These are phyloP conservation scores for Arbutus unedo DNA, from an alignment of 148 eudicot species.

Conservation along the genomic window DNA sequence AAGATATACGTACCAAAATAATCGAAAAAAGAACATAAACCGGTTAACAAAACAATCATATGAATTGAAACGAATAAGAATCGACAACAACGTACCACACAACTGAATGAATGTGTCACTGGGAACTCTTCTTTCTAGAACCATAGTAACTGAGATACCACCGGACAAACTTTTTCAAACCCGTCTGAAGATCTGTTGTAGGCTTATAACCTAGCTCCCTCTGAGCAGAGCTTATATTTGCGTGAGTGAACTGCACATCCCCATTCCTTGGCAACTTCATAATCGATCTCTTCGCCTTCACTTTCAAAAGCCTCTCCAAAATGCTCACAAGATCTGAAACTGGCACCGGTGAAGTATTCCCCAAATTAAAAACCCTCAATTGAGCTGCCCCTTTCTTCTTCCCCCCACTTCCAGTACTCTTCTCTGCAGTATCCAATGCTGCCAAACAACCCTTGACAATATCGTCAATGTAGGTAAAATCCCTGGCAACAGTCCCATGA, in stretches of 20 bases:
- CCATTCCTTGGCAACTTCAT: conserved; percentile 80
- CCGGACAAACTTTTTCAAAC: conserved; percentile 75
- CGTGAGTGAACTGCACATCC: conserved; percentile 73
- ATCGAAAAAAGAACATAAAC: conserved; percentile 25
- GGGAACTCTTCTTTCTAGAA: conserved; percentile 51
- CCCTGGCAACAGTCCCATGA: conserved; percentile 75
- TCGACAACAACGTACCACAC: conserved; percentile 38
- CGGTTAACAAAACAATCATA: conserved; percentile 45
- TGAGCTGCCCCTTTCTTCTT: conserved; percentile 73
- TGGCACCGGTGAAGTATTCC: conserved; percentile 80
- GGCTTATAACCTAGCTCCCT: conserved; percentile 73
- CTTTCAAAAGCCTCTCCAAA: conserved; percentile 69
- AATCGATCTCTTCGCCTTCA: conserved; percentile 60
- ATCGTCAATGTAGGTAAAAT: conserved; percentile 82
- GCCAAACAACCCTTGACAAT: conserved; percentile 79
- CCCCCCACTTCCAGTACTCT: conserved; percentile 83
- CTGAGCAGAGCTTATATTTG: conserved; percentile 63
- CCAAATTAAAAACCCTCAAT: conserved; percentile 71
- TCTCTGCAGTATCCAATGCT: conserved; percentile 76
- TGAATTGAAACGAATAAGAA: conserved; percentile 54
- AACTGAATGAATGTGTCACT: conserved; percentile 33
- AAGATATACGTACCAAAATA: conserved; percentile 41
- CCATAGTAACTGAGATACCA: conserved; percentile 72
- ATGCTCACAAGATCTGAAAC: conserved; percentile 74
- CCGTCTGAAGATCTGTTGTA: conserved; percentile 60